Conservation (phyloP, 108 stramenopile genomes). For the Pseudonitzschia multistriata region DNA sequence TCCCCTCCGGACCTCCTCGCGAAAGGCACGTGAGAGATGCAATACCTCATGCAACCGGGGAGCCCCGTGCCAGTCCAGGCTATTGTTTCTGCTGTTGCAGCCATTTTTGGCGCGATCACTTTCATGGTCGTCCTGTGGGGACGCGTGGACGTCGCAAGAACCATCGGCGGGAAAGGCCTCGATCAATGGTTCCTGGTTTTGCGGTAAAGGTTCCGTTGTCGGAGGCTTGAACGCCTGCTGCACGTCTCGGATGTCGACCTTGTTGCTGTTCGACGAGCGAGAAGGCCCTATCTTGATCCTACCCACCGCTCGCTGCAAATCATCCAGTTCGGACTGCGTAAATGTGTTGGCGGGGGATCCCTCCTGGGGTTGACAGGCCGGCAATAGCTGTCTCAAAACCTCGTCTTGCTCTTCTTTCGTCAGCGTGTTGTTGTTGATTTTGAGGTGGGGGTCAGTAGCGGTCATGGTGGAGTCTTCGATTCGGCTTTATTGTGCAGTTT, state of each 20-base stretch:
- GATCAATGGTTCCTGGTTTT: background rate
- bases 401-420: constrained; percentile 36
- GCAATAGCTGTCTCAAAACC: constrained; percentile 33
- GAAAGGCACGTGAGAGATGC: constrained; percentile 23
- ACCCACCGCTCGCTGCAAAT: constrained; percentile 36
- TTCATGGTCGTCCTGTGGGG: background rate
- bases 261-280: constrained; percentile 13
- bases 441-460: constrained; percentile 21
- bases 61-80: constrained; percentile 46
- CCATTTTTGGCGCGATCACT: background rate
- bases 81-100: background rate
- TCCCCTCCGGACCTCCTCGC: constrained; percentile 41
- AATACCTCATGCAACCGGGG: constrained; percentile 34
- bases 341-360: constrained; percentile 52
- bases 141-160: too few species aligned
- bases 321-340: constrained; percentile 39
- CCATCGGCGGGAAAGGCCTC: too few species aligned
- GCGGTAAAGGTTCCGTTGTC: background rate
- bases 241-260: constrained; percentile 31
- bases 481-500: too few species aligned
- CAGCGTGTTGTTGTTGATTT: constrained; percentile 26
- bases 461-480: too few species aligned
- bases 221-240: constrained; percentile 5
- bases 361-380: constrained; percentile 55
- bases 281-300: background rate